phyloP scores from a whole-genome alignment of 257 asterid species.

The Oldenlandia corymbosa region DNA sequence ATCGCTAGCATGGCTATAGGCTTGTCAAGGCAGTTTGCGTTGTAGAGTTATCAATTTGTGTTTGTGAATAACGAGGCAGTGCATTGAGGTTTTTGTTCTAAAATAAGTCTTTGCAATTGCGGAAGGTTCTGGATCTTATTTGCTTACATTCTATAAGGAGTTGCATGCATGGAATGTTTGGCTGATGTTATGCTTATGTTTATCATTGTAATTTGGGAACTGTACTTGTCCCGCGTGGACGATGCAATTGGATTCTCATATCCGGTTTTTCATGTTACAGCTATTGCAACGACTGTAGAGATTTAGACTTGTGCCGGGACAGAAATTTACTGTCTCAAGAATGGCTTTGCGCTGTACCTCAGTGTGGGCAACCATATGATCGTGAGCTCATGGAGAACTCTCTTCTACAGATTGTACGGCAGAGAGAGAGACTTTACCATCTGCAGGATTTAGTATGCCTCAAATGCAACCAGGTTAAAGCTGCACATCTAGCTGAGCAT shows the following conservation, averaged over 20 bases:
- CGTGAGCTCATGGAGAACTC: conserved; percentile 76
- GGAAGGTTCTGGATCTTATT: background rate
- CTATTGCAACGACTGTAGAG: conserved; percentile 93
- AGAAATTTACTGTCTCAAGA: conserved; percentile 50
- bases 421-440: conserved; percentile 83
- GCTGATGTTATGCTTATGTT: background rate
- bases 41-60: too few species aligned
- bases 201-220: background rate
- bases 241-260: conserved; percentile 3
- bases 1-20: background rate
- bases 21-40: too few species aligned
- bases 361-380: conserved; percentile 85
- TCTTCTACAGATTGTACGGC: conserved; percentile 75
- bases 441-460: conserved; percentile 88
- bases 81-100: background rate
- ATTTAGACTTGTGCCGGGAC: conserved; percentile 76
- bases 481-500: conserved; percentile 75
- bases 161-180: background rate
- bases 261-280: conserved; percentile 30
- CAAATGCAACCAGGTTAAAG: conserved; percentile 83
- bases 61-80: too few species aligned
- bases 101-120: background rate
- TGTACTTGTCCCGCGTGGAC: background rate
- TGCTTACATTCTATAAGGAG: background rate
- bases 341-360: conserved; percentile 76